phyloP scores from a whole-genome alignment of 148 eudicot genomes.

The Rhododendron simsii region DNA sequence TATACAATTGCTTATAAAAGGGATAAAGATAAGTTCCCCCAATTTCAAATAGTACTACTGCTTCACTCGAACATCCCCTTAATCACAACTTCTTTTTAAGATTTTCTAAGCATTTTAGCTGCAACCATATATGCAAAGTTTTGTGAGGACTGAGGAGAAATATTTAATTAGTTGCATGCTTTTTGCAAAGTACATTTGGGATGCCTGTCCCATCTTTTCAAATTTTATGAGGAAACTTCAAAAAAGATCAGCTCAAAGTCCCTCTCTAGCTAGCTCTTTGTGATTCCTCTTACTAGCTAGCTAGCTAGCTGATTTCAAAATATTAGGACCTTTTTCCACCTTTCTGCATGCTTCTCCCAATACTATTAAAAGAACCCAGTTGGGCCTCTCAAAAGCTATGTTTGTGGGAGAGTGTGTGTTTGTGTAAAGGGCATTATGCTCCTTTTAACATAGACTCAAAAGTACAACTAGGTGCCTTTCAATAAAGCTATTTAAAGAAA shows the following conservation, averaged over 20 bases:
- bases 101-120: too few relatives aligned
- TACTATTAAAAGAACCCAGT: slow-evolving; percentile 2
- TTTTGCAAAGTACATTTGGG: slow-evolving; percentile 7
- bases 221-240: slow-evolving; percentile 12
- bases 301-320: slow-evolving; percentile 10
- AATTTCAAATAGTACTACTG: background rate
- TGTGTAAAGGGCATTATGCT: slow-evolving; percentile 11
- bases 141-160: background rate
- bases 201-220: slow-evolving; percentile 22
- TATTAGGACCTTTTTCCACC: slow-evolving; percentile 9
- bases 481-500: too few relatives aligned
- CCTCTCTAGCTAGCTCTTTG: background rate
- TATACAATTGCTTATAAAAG: background rate
- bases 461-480: background rate
- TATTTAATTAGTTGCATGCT: background rate
- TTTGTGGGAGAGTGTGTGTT: background rate
- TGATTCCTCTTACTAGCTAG: slow-evolving; percentile 16
- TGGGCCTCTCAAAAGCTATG: slow-evolving; percentile 19
- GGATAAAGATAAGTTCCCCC: background rate
- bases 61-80: too few relatives aligned
- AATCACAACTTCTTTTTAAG: too few relatives aligned
- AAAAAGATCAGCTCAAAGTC: slow-evolving; percentile 17
- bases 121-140: too few relatives aligned
- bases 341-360: slow-evolving; percentile 20
- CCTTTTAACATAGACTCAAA: background rate